Conservation (phyloP, 2,329 filamentous ascomycete genomes). For the Calonectria pseudoturangicola region DNA sequence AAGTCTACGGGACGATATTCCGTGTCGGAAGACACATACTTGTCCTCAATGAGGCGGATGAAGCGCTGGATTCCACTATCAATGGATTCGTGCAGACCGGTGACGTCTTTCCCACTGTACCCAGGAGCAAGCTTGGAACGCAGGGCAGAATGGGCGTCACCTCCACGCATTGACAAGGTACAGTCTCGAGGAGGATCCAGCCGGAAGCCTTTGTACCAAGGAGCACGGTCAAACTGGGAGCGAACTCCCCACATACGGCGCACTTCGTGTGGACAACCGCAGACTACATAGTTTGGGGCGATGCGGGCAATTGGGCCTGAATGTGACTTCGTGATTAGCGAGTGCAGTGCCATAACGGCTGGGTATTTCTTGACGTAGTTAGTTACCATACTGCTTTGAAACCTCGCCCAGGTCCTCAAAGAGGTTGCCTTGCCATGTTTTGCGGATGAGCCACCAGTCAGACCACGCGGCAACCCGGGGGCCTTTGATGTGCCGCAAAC, state of each 20-base stretch:
- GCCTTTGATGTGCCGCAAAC: constrained; percentile 33
- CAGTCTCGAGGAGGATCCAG: constrained; percentile 35
- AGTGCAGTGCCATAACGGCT: background rate
- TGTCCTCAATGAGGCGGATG: constrained; percentile 29
- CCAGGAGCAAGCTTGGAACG: constrained; percentile 37
- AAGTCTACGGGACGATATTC: constrained; percentile 32
- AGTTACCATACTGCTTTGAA: constrained; percentile 32
- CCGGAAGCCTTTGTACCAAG: constrained; percentile 36
- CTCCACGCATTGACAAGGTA: constrained; percentile 33
- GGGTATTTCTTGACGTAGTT: background rate
- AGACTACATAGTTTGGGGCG: constrained; percentile 33
- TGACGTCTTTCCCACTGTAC: constrained; percentile 29
- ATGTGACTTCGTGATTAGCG: background rate
- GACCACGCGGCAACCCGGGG: constrained; percentile 33
- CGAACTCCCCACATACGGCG: constrained; percentile 36
- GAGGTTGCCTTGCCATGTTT: constrained; percentile 30
- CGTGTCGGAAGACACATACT: constrained; percentile 25
- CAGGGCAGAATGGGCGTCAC: constrained; percentile 20
- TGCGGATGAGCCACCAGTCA: constrained; percentile 35
- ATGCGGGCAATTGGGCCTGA: constrained; percentile 34
- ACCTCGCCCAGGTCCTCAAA: constrained; percentile 35
- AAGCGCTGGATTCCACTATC: constrained; percentile 21
- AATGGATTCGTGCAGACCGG: constrained; percentile 31
- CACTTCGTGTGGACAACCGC: constrained; percentile 29
- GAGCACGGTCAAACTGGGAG: constrained; percentile 32